Conservation (phyloP, 768 basidiomycete species). For the Dacryopinax spathularia region DNA sequence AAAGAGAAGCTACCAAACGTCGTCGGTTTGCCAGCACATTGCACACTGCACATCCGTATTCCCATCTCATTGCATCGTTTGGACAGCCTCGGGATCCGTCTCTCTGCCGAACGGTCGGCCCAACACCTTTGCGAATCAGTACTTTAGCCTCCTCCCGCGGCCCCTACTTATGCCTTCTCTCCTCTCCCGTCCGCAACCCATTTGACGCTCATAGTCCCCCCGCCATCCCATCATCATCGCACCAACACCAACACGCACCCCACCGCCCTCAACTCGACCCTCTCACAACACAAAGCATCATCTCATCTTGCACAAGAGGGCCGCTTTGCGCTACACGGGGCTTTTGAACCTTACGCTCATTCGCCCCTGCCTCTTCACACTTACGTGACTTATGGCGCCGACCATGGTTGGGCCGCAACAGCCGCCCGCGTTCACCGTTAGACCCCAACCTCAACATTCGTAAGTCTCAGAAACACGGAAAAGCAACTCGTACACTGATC, state of each 20-base stretch:
- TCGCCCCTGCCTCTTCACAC: too few species aligned
- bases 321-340: too few species aligned
- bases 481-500: neutral
- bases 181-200: neutral
- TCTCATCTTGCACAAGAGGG: too few species aligned
- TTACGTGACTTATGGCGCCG: neutral
- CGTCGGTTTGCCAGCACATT: neutral
- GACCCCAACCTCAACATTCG: neutral
- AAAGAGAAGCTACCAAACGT: neutral
- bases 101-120: neutral
- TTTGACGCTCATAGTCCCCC: neutral
- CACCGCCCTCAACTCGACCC: too few species aligned
- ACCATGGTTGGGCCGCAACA: neutral
- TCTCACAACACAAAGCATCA: too few species aligned
- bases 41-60: too few species aligned
- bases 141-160: neutral
- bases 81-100: neutral
- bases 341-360: too few species aligned
- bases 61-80: too few species aligned
- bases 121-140: neutral
- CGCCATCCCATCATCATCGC: constrained; percentile 4
- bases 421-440: neutral
- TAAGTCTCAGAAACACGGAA: neutral
- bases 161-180: neutral
- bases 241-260: neutral